Evolutionary conservation across 371 early-diverging fungal genomes (phyloP), one percentile per base, ranked within the genome.

Genomic region (Smittium mucronatum): DNA sequence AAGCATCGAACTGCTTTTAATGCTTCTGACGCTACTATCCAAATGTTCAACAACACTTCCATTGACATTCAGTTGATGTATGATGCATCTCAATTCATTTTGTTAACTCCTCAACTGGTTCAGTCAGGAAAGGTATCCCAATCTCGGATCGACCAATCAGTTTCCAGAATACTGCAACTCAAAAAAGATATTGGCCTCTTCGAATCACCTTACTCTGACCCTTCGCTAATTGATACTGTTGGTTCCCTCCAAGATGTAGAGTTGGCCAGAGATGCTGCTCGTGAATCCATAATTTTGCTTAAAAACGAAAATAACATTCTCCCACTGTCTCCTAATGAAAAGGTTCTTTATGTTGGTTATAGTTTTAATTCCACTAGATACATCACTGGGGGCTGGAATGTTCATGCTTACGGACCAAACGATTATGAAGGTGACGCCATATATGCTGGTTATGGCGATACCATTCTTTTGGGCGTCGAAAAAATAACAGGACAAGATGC

Each of bases 51-150:
- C 31, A 74, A 78, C 31, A 87, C 87, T 0, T 79, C 84, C 11
- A 73, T 85, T 2, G 87, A 88, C 67, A 86, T 88, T 84, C 80
- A 82, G 58, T 87, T 88, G 88, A 83, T 83, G 0, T 82, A 85
- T 11, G 75, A 80, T 0, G 79, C 83, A 30, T 74, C 70, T n/a
- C 75, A 73, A n/a, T 87, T 86, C 68, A 72, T 79, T 36, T 75
- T 76, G 17, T 63, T 78, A n/a, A 70, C 82, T n/a, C 57, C 73
- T 35, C 68, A 69, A 0, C 70, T 87, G 0, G 81, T 87, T 0
- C 58, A 74, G 0, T 73, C 74, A 11, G 77, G 75, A 25, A 17
- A 29, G 0, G 64, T 87, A 1, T 59, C 78, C 0, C 78, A 75
- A 34, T 28, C 63, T 0, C 74, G 85, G 32, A 64, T 88, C 21